These are phyloP conservation scores for Kazachstania taianensis DNA, from an alignment of 805 yeast genomes.

Conservation along the genomic window DNA sequence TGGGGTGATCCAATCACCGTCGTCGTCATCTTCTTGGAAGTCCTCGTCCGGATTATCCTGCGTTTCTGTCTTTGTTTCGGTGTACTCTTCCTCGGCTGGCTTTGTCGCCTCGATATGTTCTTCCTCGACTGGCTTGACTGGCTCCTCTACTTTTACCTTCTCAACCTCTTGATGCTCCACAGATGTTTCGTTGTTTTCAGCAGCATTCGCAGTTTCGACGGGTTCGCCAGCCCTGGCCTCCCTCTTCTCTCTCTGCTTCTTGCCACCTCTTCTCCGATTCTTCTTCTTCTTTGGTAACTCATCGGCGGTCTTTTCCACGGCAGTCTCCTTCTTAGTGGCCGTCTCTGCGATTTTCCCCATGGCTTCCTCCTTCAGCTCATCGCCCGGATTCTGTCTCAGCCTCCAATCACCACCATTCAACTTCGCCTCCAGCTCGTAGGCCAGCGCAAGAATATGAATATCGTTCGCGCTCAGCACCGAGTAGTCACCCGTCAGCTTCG, in stretches of 20 bases:
- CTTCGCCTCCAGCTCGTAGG: slow-evolving; percentile 79
- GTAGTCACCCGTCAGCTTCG: slow-evolving; percentile 85
- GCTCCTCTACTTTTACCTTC: not conserved
- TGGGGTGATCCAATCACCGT: slow-evolving; percentile 91
- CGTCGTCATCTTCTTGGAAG: slow-evolving; percentile 50
- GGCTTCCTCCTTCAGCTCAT: slow-evolving; percentile 26
- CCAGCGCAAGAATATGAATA: slow-evolving; percentile 82
- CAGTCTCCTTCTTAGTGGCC: slow-evolving; percentile 3
- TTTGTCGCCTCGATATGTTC: not conserved
- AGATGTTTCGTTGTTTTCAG: slow-evolving; percentile 6
- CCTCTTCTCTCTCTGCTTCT: slow-evolving; percentile 51
- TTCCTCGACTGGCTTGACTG: not conserved
- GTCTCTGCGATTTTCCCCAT: slow-evolving; percentile 11
- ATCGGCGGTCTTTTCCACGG: slow-evolving; percentile 4
- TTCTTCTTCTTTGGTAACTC: slow-evolving; percentile 28
- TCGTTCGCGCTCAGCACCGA: slow-evolving; percentile 83
- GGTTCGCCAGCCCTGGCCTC: slow-evolving; percentile 27
- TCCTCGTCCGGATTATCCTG: slow-evolving; percentile 17
- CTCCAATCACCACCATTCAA: slow-evolving; percentile 58
- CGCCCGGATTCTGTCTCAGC: slow-evolving; percentile 66
- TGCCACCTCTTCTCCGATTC: slow-evolving; percentile 53
- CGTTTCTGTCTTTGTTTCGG: slow-evolving; percentile 3
- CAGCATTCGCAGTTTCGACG: not conserved
- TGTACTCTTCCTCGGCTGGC: not conserved
- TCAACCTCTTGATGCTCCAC: not conserved